Percentiles rank a stretch among this genome's conserved stretches.
Evolutionary conservation across 148 eudicot species (phyloP).

Genomic region (Rhododendron kiyosumense): DNA sequence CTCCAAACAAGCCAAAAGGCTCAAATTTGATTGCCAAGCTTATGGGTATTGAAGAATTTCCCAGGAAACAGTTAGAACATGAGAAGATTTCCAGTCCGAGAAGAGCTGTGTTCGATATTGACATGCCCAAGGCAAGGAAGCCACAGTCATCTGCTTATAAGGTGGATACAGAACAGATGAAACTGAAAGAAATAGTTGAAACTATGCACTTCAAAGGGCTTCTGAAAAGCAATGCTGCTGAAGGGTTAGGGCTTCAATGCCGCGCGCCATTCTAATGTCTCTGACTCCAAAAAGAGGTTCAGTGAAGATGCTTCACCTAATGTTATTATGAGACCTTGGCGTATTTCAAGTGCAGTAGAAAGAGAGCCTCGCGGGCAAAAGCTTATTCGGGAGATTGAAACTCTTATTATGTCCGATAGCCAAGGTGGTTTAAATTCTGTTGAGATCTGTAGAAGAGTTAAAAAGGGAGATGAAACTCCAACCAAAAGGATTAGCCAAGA

Average conservation of each 20-base stretch:
- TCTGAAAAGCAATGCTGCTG: slow-evolving; percentile 18
- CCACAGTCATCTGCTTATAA: slow-evolving; percentile 26
- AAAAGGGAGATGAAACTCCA: slow-evolving; percentile 12
- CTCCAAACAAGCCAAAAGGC: slow-evolving; percentile 35
- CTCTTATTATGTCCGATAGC: neutral
- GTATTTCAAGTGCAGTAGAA: slow-evolving; percentile 13
- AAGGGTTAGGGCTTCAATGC: slow-evolving; percentile 4
- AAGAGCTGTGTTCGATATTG: slow-evolving; percentile 44
- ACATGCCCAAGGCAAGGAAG: slow-evolving; percentile 42
- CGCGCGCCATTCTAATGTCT: slow-evolving; percentile 17
- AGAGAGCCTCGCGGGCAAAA: slow-evolving; percentile 20
- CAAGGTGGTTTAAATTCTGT: slow-evolving; percentile 15
- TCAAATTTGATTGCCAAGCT: slow-evolving; percentile 61
- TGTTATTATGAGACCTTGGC: slow-evolving; percentile 56
- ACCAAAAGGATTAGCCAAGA: slow-evolving; percentile 9
- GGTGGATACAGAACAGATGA: slow-evolving; percentile 27
- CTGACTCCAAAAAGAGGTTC: neutral
- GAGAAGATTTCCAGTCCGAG: slow-evolving; percentile 3
- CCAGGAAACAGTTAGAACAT: too few relatives aligned
- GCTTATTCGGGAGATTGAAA: slow-evolving; percentile 12
- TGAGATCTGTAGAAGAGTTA: slow-evolving; percentile 23
- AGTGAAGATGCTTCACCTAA: slow-evolving; percentile 49
- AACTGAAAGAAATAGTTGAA: slow-evolving; percentile 53
- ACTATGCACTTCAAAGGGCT: slow-evolving; percentile 52
- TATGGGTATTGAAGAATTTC: slow-evolving; percentile 59